Percentiles rank a stretch among this genome's conserved stretches.
phyloP scores from a whole-genome alignment of 2,329 filamentous ascomycete species.

The Penicillium sp. region DNA sequence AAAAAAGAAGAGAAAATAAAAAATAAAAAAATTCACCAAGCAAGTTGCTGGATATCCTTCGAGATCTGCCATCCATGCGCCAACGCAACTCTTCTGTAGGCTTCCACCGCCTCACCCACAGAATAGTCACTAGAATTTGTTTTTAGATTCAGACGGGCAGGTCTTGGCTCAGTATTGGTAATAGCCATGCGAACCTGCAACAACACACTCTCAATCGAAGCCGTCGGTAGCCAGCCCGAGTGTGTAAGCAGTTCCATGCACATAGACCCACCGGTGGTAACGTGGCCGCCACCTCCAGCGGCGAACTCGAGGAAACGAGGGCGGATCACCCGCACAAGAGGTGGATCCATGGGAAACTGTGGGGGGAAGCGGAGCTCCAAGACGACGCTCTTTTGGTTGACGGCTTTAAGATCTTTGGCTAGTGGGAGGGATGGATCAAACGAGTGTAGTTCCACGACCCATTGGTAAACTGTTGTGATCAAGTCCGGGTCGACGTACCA shows the following conservation, averaged over 20 bases:
- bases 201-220: slow-evolving; percentile 74
- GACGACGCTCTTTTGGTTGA: slow-evolving; percentile 65
- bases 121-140: slow-evolving; percentile 56
- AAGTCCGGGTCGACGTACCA: slow-evolving; percentile 75
- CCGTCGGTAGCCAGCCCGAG: slow-evolving; percentile 74
- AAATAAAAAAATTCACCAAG: slow-evolving; percentile 11
- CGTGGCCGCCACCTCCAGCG: slow-evolving; percentile 77
- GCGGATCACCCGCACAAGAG: slow-evolving; percentile 79
- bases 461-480: slow-evolving; percentile 78
- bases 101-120: slow-evolving; percentile 68
- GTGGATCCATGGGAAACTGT: slow-evolving; percentile 74
- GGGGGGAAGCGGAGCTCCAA: slow-evolving; percentile 78
- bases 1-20: not conserved
- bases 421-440: slow-evolving; percentile 71
- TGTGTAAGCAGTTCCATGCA: slow-evolving; percentile 83
- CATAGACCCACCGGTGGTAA: slow-evolving; percentile 80
- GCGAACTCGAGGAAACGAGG: slow-evolving; percentile 74
- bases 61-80: slow-evolving; percentile 74
- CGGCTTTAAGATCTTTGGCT: slow-evolving; percentile 69
- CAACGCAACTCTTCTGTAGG: slow-evolving; percentile 67
- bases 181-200: slow-evolving; percentile 79
- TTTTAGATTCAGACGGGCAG: slow-evolving; percentile 64
- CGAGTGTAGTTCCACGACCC: slow-evolving; percentile 86
- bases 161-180: slow-evolving; percentile 64
- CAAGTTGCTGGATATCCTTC: slow-evolving; percentile 55